Conservation (phyloP, 1,284 basidiomycete species). For the Ceratobasidium sp. region DNA sequence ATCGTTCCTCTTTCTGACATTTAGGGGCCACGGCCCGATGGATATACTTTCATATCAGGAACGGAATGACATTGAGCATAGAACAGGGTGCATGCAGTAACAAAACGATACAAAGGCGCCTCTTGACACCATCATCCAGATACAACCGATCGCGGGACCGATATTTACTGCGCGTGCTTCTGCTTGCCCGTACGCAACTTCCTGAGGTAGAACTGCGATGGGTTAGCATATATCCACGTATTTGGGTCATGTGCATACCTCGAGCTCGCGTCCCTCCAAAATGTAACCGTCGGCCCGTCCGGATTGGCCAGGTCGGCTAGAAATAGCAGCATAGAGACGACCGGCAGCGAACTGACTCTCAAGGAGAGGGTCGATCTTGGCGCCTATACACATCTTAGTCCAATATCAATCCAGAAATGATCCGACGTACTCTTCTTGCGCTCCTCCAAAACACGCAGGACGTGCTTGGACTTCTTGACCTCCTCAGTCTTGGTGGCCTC, state of each 20-base stretch:
- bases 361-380: constrained; percentile 87
- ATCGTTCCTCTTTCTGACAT: constrained; percentile 2
- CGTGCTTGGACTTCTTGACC: constrained; percentile 88
- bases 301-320: constrained; percentile 92
- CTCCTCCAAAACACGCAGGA: constrained; percentile 82
- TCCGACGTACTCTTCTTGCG: constrained; percentile 77
- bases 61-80: constrained; percentile 35
- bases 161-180: constrained; percentile 66
- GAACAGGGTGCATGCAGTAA: constrained; percentile 29
- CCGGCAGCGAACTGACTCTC: constrained; percentile 87
- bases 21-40: constrained; percentile 19
- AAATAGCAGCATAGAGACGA: constrained; percentile 87
- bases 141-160: background rate
- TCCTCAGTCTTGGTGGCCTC: constrained; percentile 59
- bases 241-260: constrained; percentile 64
- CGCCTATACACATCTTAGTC: constrained; percentile 58
- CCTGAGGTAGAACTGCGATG: constrained; percentile 83
- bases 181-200: constrained; percentile 92
- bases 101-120: constrained; percentile 32
- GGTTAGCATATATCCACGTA: constrained; percentile 43
- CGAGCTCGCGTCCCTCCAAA: constrained; percentile 95
- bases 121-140: background rate
- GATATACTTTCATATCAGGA: constrained; percentile 25
- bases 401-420: constrained; percentile 37
- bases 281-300: constrained; percentile 95